Evolutionary conservation across 2,329 filamentous ascomycete genomes (phyloP).

Genomic region (Trichoderma semiorbis): DNA sequence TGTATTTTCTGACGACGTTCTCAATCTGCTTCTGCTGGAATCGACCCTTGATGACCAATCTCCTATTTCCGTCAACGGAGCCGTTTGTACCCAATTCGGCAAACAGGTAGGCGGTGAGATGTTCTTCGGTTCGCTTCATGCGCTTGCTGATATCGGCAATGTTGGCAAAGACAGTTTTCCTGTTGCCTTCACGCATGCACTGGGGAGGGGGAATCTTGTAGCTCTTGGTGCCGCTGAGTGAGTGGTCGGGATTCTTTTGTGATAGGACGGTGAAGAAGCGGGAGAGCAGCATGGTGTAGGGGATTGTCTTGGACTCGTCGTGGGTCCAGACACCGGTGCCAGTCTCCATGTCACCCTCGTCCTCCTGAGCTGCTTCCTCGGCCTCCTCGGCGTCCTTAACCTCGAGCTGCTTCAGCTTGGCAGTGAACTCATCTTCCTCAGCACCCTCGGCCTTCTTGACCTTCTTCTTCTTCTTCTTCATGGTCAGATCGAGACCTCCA

Average conservation of each 20-base stretch:
- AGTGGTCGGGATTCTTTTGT: slow-evolving; percentile 94
- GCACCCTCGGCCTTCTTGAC: slow-evolving; percentile 57
- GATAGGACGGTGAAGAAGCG: slow-evolving; percentile 94
- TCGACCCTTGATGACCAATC: slow-evolving; percentile 97
- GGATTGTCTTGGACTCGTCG: slow-evolving; percentile 72
- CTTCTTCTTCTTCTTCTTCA: slow-evolving; percentile 84
- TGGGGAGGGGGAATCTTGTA: slow-evolving; percentile 99
- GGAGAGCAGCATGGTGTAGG: slow-evolving; percentile 78
- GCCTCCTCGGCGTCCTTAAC: slow-evolving; percentile 62
- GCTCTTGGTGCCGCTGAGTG: slow-evolving; percentile 81
- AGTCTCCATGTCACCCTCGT: slow-evolving; percentile 74
- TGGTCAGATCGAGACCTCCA: slow-evolving; percentile 51
- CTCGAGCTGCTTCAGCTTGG: slow-evolving; percentile 60
- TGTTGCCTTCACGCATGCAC: slow-evolving; percentile 99
- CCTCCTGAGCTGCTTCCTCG: slow-evolving; percentile 48
- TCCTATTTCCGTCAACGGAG: slow-evolving; percentile 87
- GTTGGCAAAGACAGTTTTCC: slow-evolving; percentile 99
- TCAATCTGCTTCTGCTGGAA: slow-evolving; percentile 99
- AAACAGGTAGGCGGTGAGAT: slow-evolving; percentile 95
- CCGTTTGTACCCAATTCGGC: slow-evolving; percentile 97
- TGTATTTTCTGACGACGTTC: slow-evolving; percentile 93
- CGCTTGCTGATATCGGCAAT: slow-evolving; percentile 98
- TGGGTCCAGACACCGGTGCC: slow-evolving; percentile 91
- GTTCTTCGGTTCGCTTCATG: slow-evolving; percentile 98
- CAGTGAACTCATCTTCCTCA: slow-evolving; percentile 61